Percentiles rank a stretch among this genome's conserved stretches.
phyloP scores from a whole-genome alignment of 2,329 filamentous ascomycete species.

The Dendryphion nanum region DNA sequence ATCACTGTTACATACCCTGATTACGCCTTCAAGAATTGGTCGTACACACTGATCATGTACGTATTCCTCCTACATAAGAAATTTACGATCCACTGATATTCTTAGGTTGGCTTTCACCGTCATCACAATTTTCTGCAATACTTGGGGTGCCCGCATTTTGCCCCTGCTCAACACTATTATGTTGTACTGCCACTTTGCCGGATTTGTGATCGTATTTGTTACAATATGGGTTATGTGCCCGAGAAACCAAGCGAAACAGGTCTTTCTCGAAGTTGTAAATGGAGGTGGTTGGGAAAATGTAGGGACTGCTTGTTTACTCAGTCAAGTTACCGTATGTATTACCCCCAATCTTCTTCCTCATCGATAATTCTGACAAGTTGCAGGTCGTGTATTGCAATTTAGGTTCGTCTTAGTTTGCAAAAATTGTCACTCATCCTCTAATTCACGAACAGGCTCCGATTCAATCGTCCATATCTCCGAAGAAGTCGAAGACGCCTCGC shows the following conservation, averaged over 20 bases:
- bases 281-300: slow-evolving; percentile 16
- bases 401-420: not conserved
- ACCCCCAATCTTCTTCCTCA: too few relatives aligned
- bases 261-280: slow-evolving; percentile 12
- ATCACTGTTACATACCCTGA: not conserved
- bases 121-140: slow-evolving; percentile 40
- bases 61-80: not conserved
- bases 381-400: not conserved
- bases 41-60: slow-evolving; percentile 23
- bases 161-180: slow-evolving; percentile 24
- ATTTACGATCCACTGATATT: too few relatives aligned
- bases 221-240: slow-evolving; percentile 19
- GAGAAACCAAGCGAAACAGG: slow-evolving; percentile 5
- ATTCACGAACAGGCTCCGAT: slow-evolving; percentile 1
- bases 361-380: slow-evolving; percentile 3
- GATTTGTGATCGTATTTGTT: slow-evolving; percentile 17
- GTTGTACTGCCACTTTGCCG: slow-evolving; percentile 17
- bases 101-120: slow-evolving; percentile 17
- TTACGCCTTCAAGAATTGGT: slow-evolving; percentile 22
- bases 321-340: slow-evolving; percentile 15
- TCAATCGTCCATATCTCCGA: slow-evolving; percentile 12
- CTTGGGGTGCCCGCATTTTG: slow-evolving; percentile 39
- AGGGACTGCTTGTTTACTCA: slow-evolving; percentile 13
- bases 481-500: slow-evolving; percentile 18
- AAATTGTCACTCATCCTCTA: slow-evolving; percentile 1